Evolutionary conservation across 371 early-diverging fungal species (phyloP).

Genomic region (Rhizopus microsporus): DNA sequence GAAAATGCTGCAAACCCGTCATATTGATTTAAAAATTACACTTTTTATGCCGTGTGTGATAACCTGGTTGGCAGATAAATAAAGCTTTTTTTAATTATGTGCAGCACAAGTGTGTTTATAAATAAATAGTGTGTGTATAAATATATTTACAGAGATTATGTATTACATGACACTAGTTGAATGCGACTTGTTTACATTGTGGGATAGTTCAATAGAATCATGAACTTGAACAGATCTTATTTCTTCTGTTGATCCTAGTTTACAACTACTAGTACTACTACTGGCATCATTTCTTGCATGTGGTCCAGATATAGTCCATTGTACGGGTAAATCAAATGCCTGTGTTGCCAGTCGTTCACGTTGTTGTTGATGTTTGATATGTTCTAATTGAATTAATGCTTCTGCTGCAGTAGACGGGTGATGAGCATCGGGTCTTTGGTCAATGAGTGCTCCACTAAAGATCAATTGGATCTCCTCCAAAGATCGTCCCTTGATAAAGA

Average conservation of each 20-base stretch:
- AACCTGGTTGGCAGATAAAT: no score
- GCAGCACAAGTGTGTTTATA: no score
- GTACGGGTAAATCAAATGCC: slow-evolving; percentile 10
- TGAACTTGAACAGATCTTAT: background rate
- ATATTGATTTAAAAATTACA: no score
- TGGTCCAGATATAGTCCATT: slow-evolving; percentile 9
- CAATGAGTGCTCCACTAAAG: slow-evolving; percentile 50
- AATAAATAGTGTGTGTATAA: no score
- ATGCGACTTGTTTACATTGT: background rate
- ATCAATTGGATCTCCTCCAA: slow-evolving; percentile 51
- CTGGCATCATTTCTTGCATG: background rate
- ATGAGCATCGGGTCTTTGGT: slow-evolving; percentile 46
- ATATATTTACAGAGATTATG: no score
- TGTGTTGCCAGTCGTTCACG: slow-evolving; percentile 11
- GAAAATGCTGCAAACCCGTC: background rate
- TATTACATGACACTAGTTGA: no score
- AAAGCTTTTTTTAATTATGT: no score
- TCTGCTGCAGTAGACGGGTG: slow-evolving; percentile 55
- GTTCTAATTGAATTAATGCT: slow-evolving; percentile 32
- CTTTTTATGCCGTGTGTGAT: no score
- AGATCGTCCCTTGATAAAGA: slow-evolving; percentile 30
- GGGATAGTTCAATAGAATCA: background rate
- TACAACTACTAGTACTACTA: background rate
- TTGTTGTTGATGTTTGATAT: slow-evolving; percentile 23
- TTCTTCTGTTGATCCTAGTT: background rate